phyloP scores from a whole-genome alignment of 2,329 filamentous ascomycete species.

The Trichophyton simii region DNA sequence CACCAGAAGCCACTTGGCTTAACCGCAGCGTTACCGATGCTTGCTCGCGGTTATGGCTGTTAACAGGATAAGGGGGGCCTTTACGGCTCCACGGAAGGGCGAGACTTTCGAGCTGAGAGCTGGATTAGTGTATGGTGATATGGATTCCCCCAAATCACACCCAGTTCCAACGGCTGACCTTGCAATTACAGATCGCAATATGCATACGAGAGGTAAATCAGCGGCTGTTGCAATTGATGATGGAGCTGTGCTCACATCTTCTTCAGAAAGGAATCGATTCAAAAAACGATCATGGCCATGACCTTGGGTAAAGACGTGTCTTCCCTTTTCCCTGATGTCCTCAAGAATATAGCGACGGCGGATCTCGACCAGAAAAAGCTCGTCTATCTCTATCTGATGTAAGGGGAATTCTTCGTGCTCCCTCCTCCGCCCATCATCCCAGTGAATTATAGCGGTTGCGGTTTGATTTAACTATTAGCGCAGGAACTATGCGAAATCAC shows the following conservation, averaged over 20 bases:
- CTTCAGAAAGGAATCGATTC: slow-evolving; percentile 82
- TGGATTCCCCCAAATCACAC: not conserved
- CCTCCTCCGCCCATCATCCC: not conserved
- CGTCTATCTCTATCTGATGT: slow-evolving; percentile 97
- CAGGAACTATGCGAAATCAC: slow-evolving; percentile 98
- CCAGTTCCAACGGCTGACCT: not conserved
- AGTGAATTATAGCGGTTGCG: slow-evolving; percentile 7
- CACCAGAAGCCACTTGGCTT: slow-evolving; percentile 15
- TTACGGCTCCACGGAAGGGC: slow-evolving; percentile 85
- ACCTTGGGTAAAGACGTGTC: slow-evolving; percentile 97
- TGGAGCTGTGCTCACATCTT: slow-evolving; percentile 19
- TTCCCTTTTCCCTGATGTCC: slow-evolving; percentile 86
- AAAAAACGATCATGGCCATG: slow-evolving; percentile 99
- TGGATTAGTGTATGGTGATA: slow-evolving; percentile 54
- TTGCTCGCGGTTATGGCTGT: slow-evolving; percentile 58
- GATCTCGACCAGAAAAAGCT: slow-evolving; percentile 99
- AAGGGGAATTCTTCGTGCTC: slow-evolving; percentile 20
- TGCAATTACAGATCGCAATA: slow-evolving; percentile 64
- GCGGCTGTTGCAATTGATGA: not conserved
- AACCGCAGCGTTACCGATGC: slow-evolving; percentile 20
- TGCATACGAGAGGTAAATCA: slow-evolving; percentile 69
- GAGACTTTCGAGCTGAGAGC: slow-evolving; percentile 96
- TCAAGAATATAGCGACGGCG: slow-evolving; percentile 94
- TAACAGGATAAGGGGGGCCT: slow-evolving; percentile 88
- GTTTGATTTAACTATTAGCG: not conserved